Evolutionary conservation across 2,329 filamentous ascomycete genomes (phyloP).

Genomic region (Tolypocladium album): DNA sequence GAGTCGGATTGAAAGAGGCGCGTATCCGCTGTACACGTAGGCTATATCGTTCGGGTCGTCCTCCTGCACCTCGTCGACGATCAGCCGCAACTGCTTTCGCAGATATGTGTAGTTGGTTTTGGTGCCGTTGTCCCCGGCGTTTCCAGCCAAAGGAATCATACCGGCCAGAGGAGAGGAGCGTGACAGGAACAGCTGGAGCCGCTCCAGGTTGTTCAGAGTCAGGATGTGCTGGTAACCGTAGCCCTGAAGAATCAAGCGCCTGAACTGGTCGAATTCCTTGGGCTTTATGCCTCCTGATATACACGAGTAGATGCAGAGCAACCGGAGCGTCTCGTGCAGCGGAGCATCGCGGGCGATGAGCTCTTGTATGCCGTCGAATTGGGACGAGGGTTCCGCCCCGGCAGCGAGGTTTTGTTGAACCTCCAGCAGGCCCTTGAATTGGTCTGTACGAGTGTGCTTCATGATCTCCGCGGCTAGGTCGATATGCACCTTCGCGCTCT

Average conservation of each 20-base stretch:
- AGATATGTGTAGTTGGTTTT: constrained; percentile 88
- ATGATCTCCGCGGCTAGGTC: constrained; percentile 91
- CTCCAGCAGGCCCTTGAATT: constrained; percentile 80
- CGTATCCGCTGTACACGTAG: constrained; percentile 98
- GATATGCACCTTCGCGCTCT: constrained; percentile 85
- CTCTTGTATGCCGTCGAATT: constrained; percentile 87
- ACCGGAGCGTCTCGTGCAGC: constrained; percentile 67
- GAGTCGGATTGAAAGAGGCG: constrained; percentile 80
- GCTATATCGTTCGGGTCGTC: constrained; percentile 87
- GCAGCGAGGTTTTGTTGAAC: constrained; percentile 93
- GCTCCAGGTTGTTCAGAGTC: constrained; percentile 80
- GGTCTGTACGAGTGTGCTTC: constrained; percentile 80
- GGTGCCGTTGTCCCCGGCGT: constrained; percentile 41
- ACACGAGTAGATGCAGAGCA: constrained; percentile 86
- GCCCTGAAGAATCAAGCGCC: constrained; percentile 76
- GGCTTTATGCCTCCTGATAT: constrained; percentile 80
- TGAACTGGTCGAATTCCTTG: constrained; percentile 83
- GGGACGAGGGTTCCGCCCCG: constrained; percentile 76
- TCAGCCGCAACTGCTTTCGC: constrained; percentile 75
- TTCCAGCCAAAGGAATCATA: constrained; percentile 65
- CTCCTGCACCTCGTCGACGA: constrained; percentile 94
- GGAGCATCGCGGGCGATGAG: constrained; percentile 83
- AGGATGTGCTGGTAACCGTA: constrained; percentile 94
- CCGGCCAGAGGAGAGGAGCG: constrained; percentile 67
- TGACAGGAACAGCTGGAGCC: constrained; percentile 74